Evolutionary conservation across 1,139 yeast genomes (phyloP), one percentile per base, ranked within the genome.

Genomic region (Hansenula sp.): DNA sequence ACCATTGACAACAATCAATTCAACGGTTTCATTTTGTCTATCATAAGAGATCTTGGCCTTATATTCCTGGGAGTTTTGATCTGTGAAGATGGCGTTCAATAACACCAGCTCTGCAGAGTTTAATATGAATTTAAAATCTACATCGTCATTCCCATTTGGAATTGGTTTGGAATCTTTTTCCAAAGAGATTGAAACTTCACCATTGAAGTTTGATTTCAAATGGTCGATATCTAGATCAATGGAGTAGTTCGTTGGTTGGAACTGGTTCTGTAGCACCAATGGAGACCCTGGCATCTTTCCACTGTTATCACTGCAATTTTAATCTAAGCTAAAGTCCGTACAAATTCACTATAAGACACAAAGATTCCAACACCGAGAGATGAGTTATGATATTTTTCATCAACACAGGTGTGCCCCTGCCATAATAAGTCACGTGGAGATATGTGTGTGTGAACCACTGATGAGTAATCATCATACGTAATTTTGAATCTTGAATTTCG

Each of bases 131-230:
- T 55, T 45, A 41, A 74, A 68, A 1, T 41, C n/a, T n/a, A n/a
- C n/a, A n/a, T n/a, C n/a, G n/a, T n/a, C 40, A 3, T 41, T 48
- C 5, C 36, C 40, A 11, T 31, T 27, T n/a, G 47, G 32, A 13
- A 38, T 29, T 12, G 39, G 31, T 13, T 40, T 51, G 9, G 44
- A 30, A 42, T 68, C 70, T 30, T 49, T 47, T 3, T 36, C 46
- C 45, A 77, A 57, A 1, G 63, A 59, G n/a, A 79, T 64, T 7
- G 50, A 50, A 3, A 71, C 61, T n/a, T 54, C 47, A 30, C 86
- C 87, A 17, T 62, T 60, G 59, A 80, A 82, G 56, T 80, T 80
- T 27, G 83, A 72, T 61, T 76, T 78, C n/a, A 60, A 47, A 41
- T 77, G 81, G 55, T 68, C 67, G 30, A 82, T 57, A 13, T 61